A percentile compares a stretch with the other conserved stretches of the same genome.
Conservation (phyloP, 257 asterid species). For the Plantago ovata region DNA sequence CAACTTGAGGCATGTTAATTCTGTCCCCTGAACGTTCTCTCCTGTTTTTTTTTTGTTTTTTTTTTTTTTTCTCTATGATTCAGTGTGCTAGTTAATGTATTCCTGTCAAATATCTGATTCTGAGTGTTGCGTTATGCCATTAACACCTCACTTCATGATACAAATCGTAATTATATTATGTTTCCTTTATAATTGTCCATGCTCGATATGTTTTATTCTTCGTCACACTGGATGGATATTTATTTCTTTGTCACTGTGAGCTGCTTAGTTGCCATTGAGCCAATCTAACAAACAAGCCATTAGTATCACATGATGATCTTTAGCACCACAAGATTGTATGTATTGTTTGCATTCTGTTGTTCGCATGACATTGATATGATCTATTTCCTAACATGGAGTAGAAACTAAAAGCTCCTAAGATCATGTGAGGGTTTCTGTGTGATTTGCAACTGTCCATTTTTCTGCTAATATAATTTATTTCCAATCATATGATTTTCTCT, state of each 20-base stretch:
- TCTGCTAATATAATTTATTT: no score
- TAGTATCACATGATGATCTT: not conserved
- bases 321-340: slow-evolving; percentile 4
- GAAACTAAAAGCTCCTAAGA: no score
- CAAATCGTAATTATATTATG: not conserved
- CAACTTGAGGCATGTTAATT: slow-evolving; percentile 62
- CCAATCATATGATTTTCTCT: no score
- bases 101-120: slow-evolving; percentile 6
- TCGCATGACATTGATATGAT: no score
- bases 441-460: no score
- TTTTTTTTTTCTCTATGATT: no score
- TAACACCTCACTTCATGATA: not conserved
- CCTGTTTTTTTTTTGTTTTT: not conserved
- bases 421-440: no score
- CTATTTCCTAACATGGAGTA: no score
- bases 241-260: not conserved
- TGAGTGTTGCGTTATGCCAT: not conserved
- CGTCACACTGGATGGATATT: not conserved
- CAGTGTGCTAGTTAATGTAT: not conserved
- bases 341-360: no score
- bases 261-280: not conserved
- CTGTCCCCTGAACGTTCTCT: slow-evolving; percentile 3
- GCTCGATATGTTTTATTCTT: not conserved
- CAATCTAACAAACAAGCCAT: no score
- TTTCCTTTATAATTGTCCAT: no score